Base-by-base conservation (phyloP, 1,139 yeast genomes). In the Saccharomycopsis hybrid region DNA sequence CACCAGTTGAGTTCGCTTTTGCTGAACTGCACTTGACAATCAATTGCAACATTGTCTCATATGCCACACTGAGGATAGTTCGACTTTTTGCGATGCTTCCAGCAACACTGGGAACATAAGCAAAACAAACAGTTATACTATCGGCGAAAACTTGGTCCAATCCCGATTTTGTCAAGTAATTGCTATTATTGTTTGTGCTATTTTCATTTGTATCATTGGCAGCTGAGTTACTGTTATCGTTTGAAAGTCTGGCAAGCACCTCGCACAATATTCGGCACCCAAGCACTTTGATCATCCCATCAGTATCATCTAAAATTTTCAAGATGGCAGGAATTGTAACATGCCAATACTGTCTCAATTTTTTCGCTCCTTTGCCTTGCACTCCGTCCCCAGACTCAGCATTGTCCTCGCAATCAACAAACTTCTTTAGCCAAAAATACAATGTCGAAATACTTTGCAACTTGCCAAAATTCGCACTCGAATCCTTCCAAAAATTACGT, bases 291-390 rank as follows among this genome's bases (percentile, higher is more conserved):
- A 50, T 41, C 3, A 28, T 4, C 3, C 35, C 32, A 32, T 50
- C 53, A 11, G 51, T 18, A 38, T 47, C 50, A 29, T 50, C 53
- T 29, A 50, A 31, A 25, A 50, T 41, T 27, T 50, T 50, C 8
- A 50, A 44, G 4, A 44, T 18, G 5, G 43, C 11, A 2, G 48
- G 43, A 18, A 41, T 33, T 24, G 29, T 27, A 31, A 50, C 30
- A 8, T 31, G 30, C 51, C 49, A 50, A 13, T 43, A 7, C 9
- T 24, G 5, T 40, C 53, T 18, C 13, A 50, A 30, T 18, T 18
- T 18, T 18, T 18, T 18, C 18, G 18, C 18, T 18, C 18, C 18
- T 18, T 18, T 18, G 18, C 18, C 18, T 18, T 18, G 18, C 18
- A 18, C 18, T 18, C 18, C 18, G 18, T 18, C 18, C 18, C 18